Evolutionary conservation across 2,329 filamentous ascomycete genomes (phyloP), one percentile per base, ranked within the genome.

Genomic region (Emmonsia crescens): DNA sequence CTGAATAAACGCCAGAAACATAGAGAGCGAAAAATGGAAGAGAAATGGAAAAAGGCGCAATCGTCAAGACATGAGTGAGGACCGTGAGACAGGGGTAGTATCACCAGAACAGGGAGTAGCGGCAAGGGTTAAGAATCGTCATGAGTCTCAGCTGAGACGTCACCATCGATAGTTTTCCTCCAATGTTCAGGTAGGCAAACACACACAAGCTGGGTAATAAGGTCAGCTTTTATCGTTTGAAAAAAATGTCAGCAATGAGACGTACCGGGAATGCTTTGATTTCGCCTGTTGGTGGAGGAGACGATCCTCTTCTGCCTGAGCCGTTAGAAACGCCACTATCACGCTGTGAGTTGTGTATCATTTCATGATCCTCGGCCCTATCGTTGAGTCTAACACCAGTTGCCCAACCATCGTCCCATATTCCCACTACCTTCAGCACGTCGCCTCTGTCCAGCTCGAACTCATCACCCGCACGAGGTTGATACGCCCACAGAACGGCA

Each of bases 331-430:
- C 89, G 62, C 94, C 94, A 69, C 93, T 97, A 75, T 99, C 94
- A 64, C 94, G 85, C 71, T 96, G 91, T 40, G 85, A 79, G 69
- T 89, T 86, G 69, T 85, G 84, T 65, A 87, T 83, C 51, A 83
- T 82, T 68, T 96, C 89, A 86, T 91, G 96, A 66, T 96, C 90
- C 64, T 97, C 93, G 2, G 91, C 91, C 61, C 85, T 83, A 69
- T 96, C 89, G 60, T 87, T 82, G 61, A 96, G 78, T 71, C 95
- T 82, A 61, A 96, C 83, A 69, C 94, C 94, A 1, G 94, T 99
- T 12, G 94, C 94, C 94, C 94, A 99, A 55, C 94, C 94, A 73
- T 99, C 94, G 70, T 99, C 94, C 94, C 94, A 99, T 67, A 99
- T 99, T 64, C 94, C 94, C 38, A 97, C 88, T 16, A 99, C 87